Conservation (phyloP, 2,329 filamentous ascomycete species). For the Rhynchosporium graminicola region DNA sequence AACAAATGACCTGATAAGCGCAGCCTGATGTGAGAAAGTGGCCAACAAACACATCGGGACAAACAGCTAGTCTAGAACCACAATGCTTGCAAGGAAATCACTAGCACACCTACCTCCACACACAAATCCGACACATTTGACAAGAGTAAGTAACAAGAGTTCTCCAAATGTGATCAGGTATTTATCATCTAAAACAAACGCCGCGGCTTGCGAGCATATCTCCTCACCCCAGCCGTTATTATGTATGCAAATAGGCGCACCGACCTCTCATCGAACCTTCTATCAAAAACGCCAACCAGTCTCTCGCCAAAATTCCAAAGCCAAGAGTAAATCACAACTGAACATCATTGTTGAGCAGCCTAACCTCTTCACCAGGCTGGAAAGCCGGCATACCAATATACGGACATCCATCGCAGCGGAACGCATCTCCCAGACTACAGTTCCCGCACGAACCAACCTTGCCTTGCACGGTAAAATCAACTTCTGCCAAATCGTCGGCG, state of each 20-base stretch:
- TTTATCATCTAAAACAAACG: conserved; percentile 11
- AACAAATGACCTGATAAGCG: too few relatives aligned
- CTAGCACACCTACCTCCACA: too few relatives aligned
- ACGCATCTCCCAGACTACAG: conserved; percentile 90
- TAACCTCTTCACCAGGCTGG: conserved; percentile 94
- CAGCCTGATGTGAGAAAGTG: too few relatives aligned
- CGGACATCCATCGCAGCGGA: conserved; percentile 72
- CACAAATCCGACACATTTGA: neutral
- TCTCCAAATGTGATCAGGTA: neutral
- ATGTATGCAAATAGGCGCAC: conserved; percentile 10
- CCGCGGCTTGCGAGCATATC: conserved; percentile 1
- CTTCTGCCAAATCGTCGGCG: conserved; percentile 78
- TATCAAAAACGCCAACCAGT: conserved; percentile 13
- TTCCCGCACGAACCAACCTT: conserved; percentile 95
- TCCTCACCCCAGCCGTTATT: conserved; percentile 5
- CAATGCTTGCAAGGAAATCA: too few relatives aligned
- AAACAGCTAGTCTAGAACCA: too few relatives aligned
- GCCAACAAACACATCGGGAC: too few relatives aligned
- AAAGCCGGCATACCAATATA: conserved; percentile 94
- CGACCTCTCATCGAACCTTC: conserved; percentile 16
- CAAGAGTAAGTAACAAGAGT: neutral
- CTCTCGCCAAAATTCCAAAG: conserved; percentile 14
- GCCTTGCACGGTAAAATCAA: conserved; percentile 97
- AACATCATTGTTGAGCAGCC: conserved; percentile 80
- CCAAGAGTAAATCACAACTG: conserved; percentile 62